A percentile compares a stretch with the other conserved stretches of the same genome.
Evolutionary conservation across 2,329 filamentous ascomycete genomes (phyloP).

Genomic region (Penicillium sp.): DNA sequence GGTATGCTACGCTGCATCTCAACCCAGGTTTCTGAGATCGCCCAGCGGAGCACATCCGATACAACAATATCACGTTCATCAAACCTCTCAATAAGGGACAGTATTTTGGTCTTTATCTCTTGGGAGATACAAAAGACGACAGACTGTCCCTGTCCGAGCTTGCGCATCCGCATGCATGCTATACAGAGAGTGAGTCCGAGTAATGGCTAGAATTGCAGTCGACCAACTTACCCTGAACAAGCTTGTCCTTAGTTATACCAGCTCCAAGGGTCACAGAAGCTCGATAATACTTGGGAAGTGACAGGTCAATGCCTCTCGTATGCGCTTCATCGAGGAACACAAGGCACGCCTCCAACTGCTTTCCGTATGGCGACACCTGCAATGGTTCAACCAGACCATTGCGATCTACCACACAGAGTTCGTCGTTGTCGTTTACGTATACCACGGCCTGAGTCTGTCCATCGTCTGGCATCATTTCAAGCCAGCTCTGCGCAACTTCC

Average conservation of each 20-base stretch:
- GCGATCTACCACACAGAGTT: slow-evolving; percentile 36
- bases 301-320: slow-evolving; percentile 71
- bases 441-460: slow-evolving; percentile 53
- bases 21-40: slow-evolving; percentile 61
- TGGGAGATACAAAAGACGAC: slow-evolving; percentile 64
- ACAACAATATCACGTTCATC: slow-evolving; percentile 48
- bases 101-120: slow-evolving; percentile 65
- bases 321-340: slow-evolving; percentile 70
- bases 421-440: slow-evolving; percentile 55
- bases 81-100: slow-evolving; percentile 18
- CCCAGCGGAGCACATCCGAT: slow-evolving; percentile 63
- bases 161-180: slow-evolving; percentile 72
- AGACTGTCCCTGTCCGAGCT: slow-evolving; percentile 69
- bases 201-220: neutral
- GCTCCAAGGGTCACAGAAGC: slow-evolving; percentile 72
- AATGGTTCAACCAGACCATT: slow-evolving; percentile 43
- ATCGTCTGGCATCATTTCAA: slow-evolving; percentile 38
- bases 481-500: slow-evolving; percentile 60
- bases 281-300: slow-evolving; percentile 61
- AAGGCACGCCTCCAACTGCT: slow-evolving; percentile 63
- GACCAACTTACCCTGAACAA: slow-evolving; percentile 65
- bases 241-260: slow-evolving; percentile 67
- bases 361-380: slow-evolving; percentile 62
- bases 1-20: slow-evolving; percentile 57
- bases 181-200: neutral